Evolutionary conservation across 2,329 filamentous ascomycete genomes (phyloP).

Genomic region (Tricladium varicosporioides): DNA sequence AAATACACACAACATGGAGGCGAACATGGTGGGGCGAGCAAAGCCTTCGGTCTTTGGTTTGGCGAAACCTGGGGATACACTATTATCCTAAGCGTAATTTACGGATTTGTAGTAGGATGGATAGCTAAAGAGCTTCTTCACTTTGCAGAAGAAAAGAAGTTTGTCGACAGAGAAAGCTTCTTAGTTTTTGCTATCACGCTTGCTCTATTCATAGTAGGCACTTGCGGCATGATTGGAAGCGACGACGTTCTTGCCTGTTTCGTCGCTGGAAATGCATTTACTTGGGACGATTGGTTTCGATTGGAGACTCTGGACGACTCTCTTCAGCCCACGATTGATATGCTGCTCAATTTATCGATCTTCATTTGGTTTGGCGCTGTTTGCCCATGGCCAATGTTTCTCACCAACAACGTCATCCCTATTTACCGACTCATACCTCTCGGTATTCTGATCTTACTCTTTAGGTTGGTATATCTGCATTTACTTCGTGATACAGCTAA

Average conservation of each 20-base stretch:
- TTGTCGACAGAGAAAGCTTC: slow-evolving; percentile 44
- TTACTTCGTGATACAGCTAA: slow-evolving; percentile 2
- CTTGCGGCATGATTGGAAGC: slow-evolving; percentile 85
- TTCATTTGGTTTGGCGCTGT: slow-evolving; percentile 92
- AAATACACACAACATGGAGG: slow-evolving; percentile 67
- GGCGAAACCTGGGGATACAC: slow-evolving; percentile 82
- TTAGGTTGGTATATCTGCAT: slow-evolving; percentile 45
- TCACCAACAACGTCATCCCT: slow-evolving; percentile 65
- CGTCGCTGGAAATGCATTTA: slow-evolving; percentile 86
- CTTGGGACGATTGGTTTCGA: slow-evolving; percentile 93
- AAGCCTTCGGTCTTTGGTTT: slow-evolving; percentile 79
- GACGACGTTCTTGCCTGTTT: slow-evolving; percentile 93
- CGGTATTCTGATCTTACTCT: slow-evolving; percentile 71
- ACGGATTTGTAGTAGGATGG: slow-evolving; percentile 77
- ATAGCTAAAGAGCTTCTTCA: slow-evolving; percentile 78
- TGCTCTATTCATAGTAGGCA: slow-evolving; percentile 83
- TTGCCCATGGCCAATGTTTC: slow-evolving; percentile 75
- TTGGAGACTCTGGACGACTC: slow-evolving; percentile 86
- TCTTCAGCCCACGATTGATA: slow-evolving; percentile 91
- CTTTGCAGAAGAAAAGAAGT: slow-evolving; percentile 77
- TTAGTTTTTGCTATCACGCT: slow-evolving; percentile 69
- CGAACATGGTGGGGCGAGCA: slow-evolving; percentile 53
- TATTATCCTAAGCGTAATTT: slow-evolving; percentile 74
- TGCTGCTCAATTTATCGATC: slow-evolving; percentile 78
- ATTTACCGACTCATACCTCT: slow-evolving; percentile 71